Evolutionary conservation across 768 basidiomycete species (phyloP).

Genomic region (Naematelia encephala): DNA sequence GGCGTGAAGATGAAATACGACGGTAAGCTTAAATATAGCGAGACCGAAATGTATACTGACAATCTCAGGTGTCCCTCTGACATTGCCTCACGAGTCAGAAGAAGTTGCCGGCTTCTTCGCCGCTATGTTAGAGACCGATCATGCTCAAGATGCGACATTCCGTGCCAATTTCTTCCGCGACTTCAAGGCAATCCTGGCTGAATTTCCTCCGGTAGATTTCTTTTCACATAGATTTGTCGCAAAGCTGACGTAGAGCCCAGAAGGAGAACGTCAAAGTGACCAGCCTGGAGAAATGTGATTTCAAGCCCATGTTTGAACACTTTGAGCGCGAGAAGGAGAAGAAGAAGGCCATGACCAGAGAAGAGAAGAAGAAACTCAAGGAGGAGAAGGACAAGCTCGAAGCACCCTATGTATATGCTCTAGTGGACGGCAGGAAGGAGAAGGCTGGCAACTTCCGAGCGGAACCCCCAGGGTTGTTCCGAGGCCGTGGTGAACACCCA

Average conservation of each 20-base stretch:
- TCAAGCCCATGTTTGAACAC: slow-evolving; percentile 88
- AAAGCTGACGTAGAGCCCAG: slow-evolving; percentile 42
- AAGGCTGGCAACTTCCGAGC: slow-evolving; percentile 97
- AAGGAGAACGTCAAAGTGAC: slow-evolving; percentile 70
- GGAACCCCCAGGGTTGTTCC: slow-evolving; percentile 96
- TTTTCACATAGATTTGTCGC: neutral
- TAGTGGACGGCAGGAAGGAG: slow-evolving; percentile 94
- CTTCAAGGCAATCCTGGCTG: slow-evolving; percentile 71
- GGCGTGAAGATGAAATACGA: slow-evolving; percentile 92
- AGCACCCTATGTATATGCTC: slow-evolving; percentile 75
- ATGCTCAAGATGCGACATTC: slow-evolving; percentile 81
- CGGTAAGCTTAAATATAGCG: slow-evolving; percentile 57
- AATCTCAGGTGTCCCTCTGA: slow-evolving; percentile 65
- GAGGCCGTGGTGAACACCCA: slow-evolving; percentile 97
- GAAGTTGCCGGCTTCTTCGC: slow-evolving; percentile 97
- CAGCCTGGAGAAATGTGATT: slow-evolving; percentile 79
- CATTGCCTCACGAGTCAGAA: slow-evolving; percentile 80
- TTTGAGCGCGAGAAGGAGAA: slow-evolving; percentile 88
- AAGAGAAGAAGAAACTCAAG: slow-evolving; percentile 90
- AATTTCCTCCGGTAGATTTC: slow-evolving; percentile 73
- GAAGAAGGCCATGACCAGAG: slow-evolving; percentile 77
- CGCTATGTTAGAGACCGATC: slow-evolving; percentile 86
- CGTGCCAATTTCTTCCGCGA: slow-evolving; percentile 95
- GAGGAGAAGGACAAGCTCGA: slow-evolving; percentile 78
- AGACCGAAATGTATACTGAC: neutral